Conservation (phyloP, 139 green algal genomes). For the Tetradesmus obliquus region DNA sequence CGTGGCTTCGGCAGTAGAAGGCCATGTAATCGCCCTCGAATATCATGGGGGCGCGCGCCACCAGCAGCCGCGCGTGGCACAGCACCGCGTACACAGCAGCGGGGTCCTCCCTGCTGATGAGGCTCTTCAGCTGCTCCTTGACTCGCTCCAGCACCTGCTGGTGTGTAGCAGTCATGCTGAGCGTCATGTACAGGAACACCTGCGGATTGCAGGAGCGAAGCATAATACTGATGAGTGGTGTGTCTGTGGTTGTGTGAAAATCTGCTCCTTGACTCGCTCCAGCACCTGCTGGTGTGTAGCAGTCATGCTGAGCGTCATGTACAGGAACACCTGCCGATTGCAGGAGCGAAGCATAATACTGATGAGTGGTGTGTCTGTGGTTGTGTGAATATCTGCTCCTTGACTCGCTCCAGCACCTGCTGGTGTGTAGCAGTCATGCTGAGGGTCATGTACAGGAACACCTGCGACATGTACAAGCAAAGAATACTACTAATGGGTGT, state of each 20-base stretch:
- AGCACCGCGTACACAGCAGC: constrained; percentile 90
- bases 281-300: constrained; percentile 94
- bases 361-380: constrained; percentile 18
- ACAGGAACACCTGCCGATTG: background rate
- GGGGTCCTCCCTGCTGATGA: constrained; percentile 79
- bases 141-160: constrained; percentile 95
- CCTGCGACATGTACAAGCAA: constrained; percentile 51
- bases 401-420: constrained; percentile 95
- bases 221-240: constrained; percentile 20
- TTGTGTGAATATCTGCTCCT: constrained; percentile 66
- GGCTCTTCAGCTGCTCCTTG: constrained; percentile 90
- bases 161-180: constrained; percentile 88
- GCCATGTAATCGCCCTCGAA: constrained; percentile 70
- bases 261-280: constrained; percentile 91
- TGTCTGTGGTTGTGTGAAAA: too few relatives aligned
- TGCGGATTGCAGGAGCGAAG: constrained; percentile 66
- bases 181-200: constrained; percentile 94
- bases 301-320: constrained; percentile 63
- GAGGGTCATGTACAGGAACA: too few relatives aligned
- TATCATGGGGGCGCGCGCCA: constrained; percentile 78
- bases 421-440: constrained; percentile 88
- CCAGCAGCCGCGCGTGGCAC: constrained; percentile 90
- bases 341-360: constrained; percentile 47
- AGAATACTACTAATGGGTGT: constrained; percentile 18
- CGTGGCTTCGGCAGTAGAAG: constrained; percentile 94